Evolutionary conservation across 768 basidiomycete species (phyloP), one percentile per base, ranked within the genome.

Genomic region (Tulasnella sp.): DNA sequence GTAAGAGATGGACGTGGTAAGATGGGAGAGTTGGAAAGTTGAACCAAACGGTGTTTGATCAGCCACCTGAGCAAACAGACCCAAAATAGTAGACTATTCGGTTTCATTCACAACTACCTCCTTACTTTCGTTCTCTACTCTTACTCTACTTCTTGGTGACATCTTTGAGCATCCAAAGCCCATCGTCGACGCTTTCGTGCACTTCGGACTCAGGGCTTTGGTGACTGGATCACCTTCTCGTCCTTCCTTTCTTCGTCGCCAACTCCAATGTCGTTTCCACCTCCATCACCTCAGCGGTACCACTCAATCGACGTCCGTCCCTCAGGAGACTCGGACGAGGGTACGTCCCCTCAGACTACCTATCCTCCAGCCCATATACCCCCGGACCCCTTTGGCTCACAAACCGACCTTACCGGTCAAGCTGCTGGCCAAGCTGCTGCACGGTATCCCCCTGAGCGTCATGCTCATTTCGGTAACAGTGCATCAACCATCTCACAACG

Each of bases 241-340:
- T 40, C 62, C 24, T 38, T 27, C 24, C 48, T 14, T 36, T 48
- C 75, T n/a, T n/a, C 34, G 44, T 42, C 34, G 75, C 39, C 75
- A 75, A 31, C 62, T 27, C 27, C 46, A 73, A 79, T 79, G 78
- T 72, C 71, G 40, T 44, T 44, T 73, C 78, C 78, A 27, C 62
- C 40, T 44, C 27, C 78, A 18, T 34, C 38, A 8, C 36, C 36
- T 19, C 68, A 79, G 71, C 36, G 73, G 34, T 79, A 79, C 27
- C 78, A 79, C 71, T 79, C 78, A 40, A 79, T 79, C 19, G 78
- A 79, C 71, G 71, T 79, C 56, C 78, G 78, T 44, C 78, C 78
- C 14, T 79, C 78, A 52, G 58, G 58, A 34, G 76, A 77, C 38
- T 77, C 76, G 56, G 76, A 77, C 58, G 62, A 40, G 34, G 58